A percentile compares a stretch with the other conserved stretches of the same genome.
Evolutionary conservation across 1,284 basidiomycete genomes (phyloP).

Genomic region (Albatrellus sp.): DNA sequence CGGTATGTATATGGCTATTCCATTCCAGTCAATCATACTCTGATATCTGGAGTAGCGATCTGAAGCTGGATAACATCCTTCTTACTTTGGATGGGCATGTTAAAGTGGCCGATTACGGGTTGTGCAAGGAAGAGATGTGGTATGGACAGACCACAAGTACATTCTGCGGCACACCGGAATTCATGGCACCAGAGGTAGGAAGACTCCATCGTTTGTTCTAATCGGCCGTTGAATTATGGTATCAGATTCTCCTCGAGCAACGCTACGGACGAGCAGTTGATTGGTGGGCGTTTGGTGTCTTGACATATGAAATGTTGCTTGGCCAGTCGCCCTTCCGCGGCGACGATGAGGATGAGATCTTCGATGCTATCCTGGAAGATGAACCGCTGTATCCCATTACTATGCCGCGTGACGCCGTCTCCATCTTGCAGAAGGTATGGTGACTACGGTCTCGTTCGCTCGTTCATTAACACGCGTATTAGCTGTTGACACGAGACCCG

Average conservation of each 20-base stretch:
- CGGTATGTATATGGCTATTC: slow-evolving; percentile 34
- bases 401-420: slow-evolving; percentile 98
- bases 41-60: slow-evolving; percentile 44
- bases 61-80: slow-evolving; percentile 98
- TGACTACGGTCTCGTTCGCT: not conserved
- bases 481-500: slow-evolving; percentile 94
- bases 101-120: slow-evolving; percentile 97
- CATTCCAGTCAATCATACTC: not conserved
- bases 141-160: slow-evolving; percentile 94
- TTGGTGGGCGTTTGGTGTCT: slow-evolving; percentile 99
- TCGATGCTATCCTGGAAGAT: slow-evolving; percentile 97
- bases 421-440: slow-evolving; percentile 82
- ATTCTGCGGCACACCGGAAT: slow-evolving; percentile 99
- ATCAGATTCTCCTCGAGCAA: slow-evolving; percentile 91
- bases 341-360: slow-evolving; percentile 99
- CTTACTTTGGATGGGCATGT: slow-evolving; percentile 96
- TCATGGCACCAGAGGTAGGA: slow-evolving; percentile 96
- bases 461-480: slow-evolving; percentile 4
- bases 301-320: slow-evolving; percentile 98
- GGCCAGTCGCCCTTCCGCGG: slow-evolving; percentile 99
- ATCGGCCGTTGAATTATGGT: slow-evolving; percentile 3
- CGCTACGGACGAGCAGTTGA: slow-evolving; percentile 97
- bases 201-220: not conserved
- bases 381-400: slow-evolving; percentile 98
- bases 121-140: slow-evolving; percentile 99